Evolutionary conservation across 176 grass and related monocot genomes (phyloP).

Genomic region (Musa itinerans): DNA sequence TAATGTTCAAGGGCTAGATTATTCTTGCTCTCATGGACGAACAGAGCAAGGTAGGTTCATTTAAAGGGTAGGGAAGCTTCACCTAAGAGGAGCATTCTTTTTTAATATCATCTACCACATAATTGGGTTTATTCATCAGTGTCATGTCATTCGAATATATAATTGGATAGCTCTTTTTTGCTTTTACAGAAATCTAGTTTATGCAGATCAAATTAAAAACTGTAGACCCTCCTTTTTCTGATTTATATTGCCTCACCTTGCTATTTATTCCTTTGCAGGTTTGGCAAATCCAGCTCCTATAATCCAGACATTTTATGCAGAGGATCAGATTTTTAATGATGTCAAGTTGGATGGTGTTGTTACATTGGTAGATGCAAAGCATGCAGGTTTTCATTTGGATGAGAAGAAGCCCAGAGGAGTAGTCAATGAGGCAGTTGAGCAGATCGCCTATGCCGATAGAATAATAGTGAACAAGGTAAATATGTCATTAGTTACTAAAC

Average conservation of each 20-base stretch:
- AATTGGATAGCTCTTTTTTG: no score
- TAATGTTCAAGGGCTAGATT: neutral
- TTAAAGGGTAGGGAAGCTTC: no score
- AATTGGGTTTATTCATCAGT: neutral
- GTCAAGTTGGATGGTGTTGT: constrained; percentile 95
- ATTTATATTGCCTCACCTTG: constrained; percentile 2
- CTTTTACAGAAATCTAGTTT: neutral
- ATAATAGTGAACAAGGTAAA: constrained; percentile 98
- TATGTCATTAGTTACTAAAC: neutral
- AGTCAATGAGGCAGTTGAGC: constrained; percentile 90
- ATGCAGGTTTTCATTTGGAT: constrained; percentile 73
- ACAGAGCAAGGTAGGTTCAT: neutral
- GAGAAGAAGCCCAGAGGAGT: constrained; percentile 92
- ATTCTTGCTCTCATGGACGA: neutral
- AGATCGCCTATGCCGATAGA: constrained; percentile 96
- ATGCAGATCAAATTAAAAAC: neutral
- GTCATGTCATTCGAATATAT: neutral
- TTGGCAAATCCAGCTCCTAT: constrained; percentile 94
- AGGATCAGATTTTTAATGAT: constrained; percentile 86
- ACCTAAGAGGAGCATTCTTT: no score
- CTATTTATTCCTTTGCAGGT: constrained; percentile 29
- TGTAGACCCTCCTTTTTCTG: neutral
- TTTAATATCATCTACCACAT: neutral
- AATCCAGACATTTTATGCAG: constrained; percentile 95
- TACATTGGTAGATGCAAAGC: constrained; percentile 95